phyloP scores from a whole-genome alignment of 2,329 filamentous ascomycete species.

The Dendrostoma leiphaemia region DNA sequence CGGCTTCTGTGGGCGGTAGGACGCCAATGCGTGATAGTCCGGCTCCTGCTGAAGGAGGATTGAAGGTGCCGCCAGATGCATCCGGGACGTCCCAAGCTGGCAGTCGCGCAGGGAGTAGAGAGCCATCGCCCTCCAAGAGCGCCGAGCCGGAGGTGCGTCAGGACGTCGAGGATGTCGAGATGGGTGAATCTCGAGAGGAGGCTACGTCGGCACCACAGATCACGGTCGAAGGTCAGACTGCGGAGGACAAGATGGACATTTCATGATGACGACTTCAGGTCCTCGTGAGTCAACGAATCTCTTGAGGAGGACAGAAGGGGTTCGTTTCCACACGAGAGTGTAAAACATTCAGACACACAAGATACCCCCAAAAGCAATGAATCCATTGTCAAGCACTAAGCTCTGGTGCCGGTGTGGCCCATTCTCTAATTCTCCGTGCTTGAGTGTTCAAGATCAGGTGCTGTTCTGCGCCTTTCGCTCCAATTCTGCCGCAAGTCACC shows the following conservation, averaged over 20 bases:
- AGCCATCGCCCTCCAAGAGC: constrained; percentile 32
- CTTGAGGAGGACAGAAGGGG: no score
- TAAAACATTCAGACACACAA: constrained; percentile 1
- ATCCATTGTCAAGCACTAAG: no score
- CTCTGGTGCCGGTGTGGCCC: no score
- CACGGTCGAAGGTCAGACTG: constrained; percentile 47
- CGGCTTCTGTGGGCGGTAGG: constrained; percentile 26
- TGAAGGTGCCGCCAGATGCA: constrained; percentile 33
- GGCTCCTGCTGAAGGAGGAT: constrained; percentile 24
- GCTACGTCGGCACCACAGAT: constrained; percentile 47
- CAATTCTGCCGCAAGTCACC: no score
- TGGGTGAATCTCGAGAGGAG: constrained; percentile 58
- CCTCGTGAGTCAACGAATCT: neutral
- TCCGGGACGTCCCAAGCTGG: constrained; percentile 35
- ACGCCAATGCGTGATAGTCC: constrained; percentile 33
- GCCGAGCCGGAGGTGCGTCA: constrained; percentile 22
- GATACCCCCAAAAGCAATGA: constrained; percentile 16
- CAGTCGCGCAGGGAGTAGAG: constrained; percentile 38
- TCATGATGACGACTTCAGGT: constrained; percentile 26
- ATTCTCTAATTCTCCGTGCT: no score
- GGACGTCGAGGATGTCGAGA: constrained; percentile 56
- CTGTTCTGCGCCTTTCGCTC: no score
- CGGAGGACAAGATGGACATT: constrained; percentile 67
- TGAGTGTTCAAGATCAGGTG: no score
- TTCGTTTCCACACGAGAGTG: neutral